Conservation (phyloP, 495 filamentous ascomycete species). For the Jackrogersella multiformis region DNA sequence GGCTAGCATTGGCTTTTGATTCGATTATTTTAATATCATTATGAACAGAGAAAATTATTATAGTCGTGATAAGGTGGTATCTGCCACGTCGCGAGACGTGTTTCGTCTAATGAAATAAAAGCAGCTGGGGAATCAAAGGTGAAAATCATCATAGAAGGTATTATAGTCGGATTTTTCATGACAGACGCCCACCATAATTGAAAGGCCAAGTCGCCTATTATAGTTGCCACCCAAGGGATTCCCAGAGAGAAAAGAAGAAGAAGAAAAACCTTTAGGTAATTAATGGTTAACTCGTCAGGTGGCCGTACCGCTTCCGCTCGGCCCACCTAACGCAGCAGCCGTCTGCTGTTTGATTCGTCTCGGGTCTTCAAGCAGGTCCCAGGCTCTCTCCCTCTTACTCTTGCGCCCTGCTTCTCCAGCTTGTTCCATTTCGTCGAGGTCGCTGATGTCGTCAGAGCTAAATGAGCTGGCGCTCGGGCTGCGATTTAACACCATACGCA, state of each 20-base stretch:
- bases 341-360: conserved; percentile 24
- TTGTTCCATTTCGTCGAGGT: conserved; percentile 65
- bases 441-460: conserved; percentile 79
- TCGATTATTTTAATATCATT: neutral
- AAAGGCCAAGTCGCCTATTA: conserved; percentile 2
- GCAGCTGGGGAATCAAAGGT: conserved; percentile 23
- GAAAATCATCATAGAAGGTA: neutral
- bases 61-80: conserved; percentile 3
- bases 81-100: conserved; percentile 24
- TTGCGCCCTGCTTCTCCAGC: conserved; percentile 43
- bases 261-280: neutral
- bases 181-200: conserved; percentile 1
- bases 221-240: neutral
- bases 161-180: conserved; percentile 9
- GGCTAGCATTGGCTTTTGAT: no score
- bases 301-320: conserved; percentile 27
- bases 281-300: conserved; percentile 13
- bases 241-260: neutral
- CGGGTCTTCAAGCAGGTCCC: conserved; percentile 55
- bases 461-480: conserved; percentile 63
- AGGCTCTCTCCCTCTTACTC: conserved; percentile 57
- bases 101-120: conserved; percentile 14
- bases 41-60: neutral
- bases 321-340: conserved; percentile 11
- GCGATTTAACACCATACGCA: conserved; percentile 73